phyloP scores from a whole-genome alignment of 257 asterid species.

The Petrea volubilis region DNA sequence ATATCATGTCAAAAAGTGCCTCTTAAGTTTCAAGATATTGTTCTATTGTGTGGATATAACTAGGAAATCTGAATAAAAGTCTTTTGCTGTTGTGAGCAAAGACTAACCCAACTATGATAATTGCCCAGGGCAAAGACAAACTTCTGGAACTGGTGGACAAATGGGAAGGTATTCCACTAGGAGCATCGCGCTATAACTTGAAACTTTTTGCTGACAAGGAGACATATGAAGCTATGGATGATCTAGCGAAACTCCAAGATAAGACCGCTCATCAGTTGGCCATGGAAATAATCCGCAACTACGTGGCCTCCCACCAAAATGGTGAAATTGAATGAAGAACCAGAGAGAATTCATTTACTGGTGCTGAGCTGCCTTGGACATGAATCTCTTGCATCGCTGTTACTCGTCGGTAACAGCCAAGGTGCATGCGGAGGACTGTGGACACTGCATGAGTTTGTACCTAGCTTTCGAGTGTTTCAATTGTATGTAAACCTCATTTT shows the following conservation, averaged over 20 bases:
- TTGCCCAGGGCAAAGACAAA: constrained; percentile 57
- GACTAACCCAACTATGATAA: neutral
- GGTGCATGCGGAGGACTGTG: constrained; percentile 17
- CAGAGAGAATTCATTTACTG: neutral
- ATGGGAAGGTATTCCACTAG: constrained; percentile 42
- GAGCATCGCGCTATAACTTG: too few species aligned
- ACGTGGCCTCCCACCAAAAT: constrained; percentile 55
- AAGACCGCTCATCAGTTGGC: constrained; percentile 60
- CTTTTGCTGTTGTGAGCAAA: neutral
- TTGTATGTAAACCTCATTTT: neutral
- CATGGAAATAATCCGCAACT: constrained; percentile 58
- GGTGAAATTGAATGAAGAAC: constrained; percentile 34
- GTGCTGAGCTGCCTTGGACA: constrained; percentile 13
- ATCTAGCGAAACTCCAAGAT: constrained; percentile 42
- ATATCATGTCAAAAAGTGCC: neutral
- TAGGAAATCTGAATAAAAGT: neutral
- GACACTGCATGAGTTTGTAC: neutral
- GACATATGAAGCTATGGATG: constrained; percentile 44
- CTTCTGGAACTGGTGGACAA: constrained; percentile 50
- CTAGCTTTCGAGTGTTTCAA: constrained; percentile 20
- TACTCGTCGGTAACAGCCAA: constrained; percentile 37
- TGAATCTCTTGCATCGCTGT: constrained; percentile 24
- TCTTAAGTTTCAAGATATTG: neutral
- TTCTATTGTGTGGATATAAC: neutral
- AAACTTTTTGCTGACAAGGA: constrained; percentile 33